Evolutionary conservation across 164 flowering plant genomes (phyloP).

Genomic region (Macadamia tetraphylla): DNA sequence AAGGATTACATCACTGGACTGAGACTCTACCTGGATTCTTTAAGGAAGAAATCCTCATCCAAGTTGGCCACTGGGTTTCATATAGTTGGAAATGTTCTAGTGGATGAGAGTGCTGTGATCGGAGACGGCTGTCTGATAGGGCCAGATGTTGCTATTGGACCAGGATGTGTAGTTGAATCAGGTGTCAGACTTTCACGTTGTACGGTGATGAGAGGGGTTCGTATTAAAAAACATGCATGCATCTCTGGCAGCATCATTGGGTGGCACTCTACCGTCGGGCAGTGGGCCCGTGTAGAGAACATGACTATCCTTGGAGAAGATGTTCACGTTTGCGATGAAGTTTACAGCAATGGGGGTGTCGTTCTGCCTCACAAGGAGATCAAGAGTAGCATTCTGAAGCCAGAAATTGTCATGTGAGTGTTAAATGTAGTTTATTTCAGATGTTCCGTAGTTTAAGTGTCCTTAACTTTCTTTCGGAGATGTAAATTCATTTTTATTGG

Average conservation of each 20-base stretch:
- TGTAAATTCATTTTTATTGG: neutral
- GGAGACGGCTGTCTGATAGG: slow-evolving; percentile 97
- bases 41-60: slow-evolving; percentile 66
- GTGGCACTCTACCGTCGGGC: slow-evolving; percentile 97
- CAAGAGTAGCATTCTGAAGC: slow-evolving; percentile 87
- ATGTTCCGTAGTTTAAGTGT: slow-evolving; percentile 1
- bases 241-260: slow-evolving; percentile 91
- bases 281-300: slow-evolving; percentile 98
- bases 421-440: neutral
- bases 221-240: slow-evolving; percentile 91
- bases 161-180: slow-evolving; percentile 88
- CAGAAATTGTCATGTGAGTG: slow-evolving; percentile 92
- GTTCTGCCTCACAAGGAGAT: slow-evolving; percentile 98
- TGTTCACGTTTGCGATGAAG: slow-evolving; percentile 89
- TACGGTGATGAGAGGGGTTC: slow-evolving; percentile 88
- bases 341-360: slow-evolving; percentile 96
- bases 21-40: slow-evolving; percentile 75
- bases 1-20: slow-evolving; percentile 90
- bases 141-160: slow-evolving; percentile 96
- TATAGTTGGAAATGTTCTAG: slow-evolving; percentile 82
- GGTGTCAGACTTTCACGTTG: slow-evolving; percentile 97
- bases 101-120: slow-evolving; percentile 79
- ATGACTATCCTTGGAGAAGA: slow-evolving; percentile 98
- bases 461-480: neutral
- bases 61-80: slow-evolving; percentile 61